Percentiles rank a stretch among this genome's conserved stretches.
These are phyloP conservation scores for Phaeosphaeriaceae sp. DNA, from an alignment of 2,329 filamentous ascomycete species.

Conservation along the genomic window DNA sequence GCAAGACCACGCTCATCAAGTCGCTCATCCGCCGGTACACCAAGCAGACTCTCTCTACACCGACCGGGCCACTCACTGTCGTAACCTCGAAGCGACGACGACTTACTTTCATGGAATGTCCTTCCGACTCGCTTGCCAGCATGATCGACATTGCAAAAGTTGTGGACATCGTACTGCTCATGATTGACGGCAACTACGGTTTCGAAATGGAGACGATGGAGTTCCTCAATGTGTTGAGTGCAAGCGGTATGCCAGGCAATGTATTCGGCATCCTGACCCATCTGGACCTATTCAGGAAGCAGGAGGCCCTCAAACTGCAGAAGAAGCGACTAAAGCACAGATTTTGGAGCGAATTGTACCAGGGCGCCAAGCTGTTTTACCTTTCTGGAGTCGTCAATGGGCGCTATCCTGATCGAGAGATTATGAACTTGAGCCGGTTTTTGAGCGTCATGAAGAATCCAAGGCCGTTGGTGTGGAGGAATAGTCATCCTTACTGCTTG, in stretches of 20 bases:
- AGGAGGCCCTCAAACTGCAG: constrained; percentile 86
- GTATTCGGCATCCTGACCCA: constrained; percentile 97
- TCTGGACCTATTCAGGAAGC: constrained; percentile 92
- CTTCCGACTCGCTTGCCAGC: constrained; percentile 88
- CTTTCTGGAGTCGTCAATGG: constrained; percentile 96
- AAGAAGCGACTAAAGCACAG: constrained; percentile 97
- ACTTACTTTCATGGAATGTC: constrained; percentile 94
- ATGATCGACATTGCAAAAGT: constrained; percentile 99
- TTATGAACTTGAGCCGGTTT: constrained; percentile 94
- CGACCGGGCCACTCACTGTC: constrained; percentile 90
- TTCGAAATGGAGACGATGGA: constrained; percentile 99
- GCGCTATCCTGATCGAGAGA: constrained; percentile 92
- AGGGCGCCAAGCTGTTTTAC: constrained; percentile 96
- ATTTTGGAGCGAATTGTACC: constrained; percentile 96
- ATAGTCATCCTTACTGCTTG: constrained; percentile 91
- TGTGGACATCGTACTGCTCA: constrained; percentile 92
- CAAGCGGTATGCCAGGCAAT: constrained; percentile 97
- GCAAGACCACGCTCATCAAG: constrained; percentile 95
- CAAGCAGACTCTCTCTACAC: constrained; percentile 90
- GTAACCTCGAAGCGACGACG: constrained; percentile 96
- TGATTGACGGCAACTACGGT: constrained; percentile 98
- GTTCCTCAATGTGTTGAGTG: constrained; percentile 91
- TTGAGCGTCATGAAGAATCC: constrained; percentile 99
- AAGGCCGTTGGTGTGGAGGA: constrained; percentile 92
- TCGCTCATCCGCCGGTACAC: constrained; percentile 92